Conservation (phyloP, 768 basidiomycete species). For the Podaxis pistillaris region DNA sequence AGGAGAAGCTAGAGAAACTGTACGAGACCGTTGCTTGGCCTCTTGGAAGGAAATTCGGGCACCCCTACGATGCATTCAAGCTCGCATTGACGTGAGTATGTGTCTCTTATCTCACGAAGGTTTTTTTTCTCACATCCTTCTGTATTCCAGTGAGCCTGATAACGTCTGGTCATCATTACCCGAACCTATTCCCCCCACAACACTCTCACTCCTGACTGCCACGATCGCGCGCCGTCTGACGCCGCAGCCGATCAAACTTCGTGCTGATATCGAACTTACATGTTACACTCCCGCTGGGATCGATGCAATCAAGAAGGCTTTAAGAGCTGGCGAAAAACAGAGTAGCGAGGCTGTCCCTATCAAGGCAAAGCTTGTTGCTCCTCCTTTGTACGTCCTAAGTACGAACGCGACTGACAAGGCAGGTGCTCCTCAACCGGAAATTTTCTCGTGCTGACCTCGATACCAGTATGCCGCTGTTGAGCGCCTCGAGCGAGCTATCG, state of each 20-base stretch:
- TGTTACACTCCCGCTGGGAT: conserved; percentile 96
- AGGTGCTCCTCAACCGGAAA: conserved; percentile 14
- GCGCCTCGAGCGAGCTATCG: conserved; percentile 89
- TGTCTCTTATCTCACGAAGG: neutral
- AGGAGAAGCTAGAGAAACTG: conserved; percentile 77
- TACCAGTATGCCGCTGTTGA: conserved; percentile 83
- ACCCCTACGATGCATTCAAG: conserved; percentile 98
- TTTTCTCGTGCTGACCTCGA: neutral
- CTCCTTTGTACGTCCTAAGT: conserved; percentile 92
- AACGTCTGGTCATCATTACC: conserved; percentile 76
- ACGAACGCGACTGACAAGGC: conserved; percentile 98
- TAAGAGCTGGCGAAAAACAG: conserved; percentile 84
- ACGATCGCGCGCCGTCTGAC: conserved; percentile 95
- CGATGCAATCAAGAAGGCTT: conserved; percentile 92
- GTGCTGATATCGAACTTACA: conserved; percentile 96
- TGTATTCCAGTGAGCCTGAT: conserved; percentile 43
- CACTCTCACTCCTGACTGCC: conserved; percentile 60
- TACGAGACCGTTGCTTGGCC: conserved; percentile 96
- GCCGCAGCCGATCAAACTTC: conserved; percentile 97
- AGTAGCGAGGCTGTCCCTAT: conserved; percentile 92
- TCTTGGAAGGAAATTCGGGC: conserved; percentile 86
- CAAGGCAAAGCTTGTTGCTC: conserved; percentile 95
- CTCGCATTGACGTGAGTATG: conserved; percentile 81
- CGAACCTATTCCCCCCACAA: conserved; percentile 53
- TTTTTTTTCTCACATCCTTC: neutral